These are phyloP conservation scores for Lactarius hatsudake DNA, from an alignment of 768 basidiomycete genomes.

Conservation along the genomic window DNA sequence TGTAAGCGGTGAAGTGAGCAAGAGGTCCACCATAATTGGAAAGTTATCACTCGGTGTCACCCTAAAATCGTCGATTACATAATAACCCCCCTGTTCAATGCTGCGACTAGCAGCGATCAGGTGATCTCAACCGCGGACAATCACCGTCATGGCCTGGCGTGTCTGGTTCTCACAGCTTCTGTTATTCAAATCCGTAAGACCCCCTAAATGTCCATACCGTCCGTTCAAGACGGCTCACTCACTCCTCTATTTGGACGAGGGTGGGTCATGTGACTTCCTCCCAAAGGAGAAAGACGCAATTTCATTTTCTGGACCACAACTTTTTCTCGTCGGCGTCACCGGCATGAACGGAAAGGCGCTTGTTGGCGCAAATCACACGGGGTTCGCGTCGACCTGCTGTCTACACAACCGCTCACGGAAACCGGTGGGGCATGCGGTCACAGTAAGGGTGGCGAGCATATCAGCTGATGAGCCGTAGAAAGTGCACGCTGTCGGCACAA, in stretches of 20 bases:
- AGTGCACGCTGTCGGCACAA: not conserved
- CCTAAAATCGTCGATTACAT: constrained; percentile 3
- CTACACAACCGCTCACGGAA: not conserved
- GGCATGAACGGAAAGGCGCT: constrained; percentile 10
- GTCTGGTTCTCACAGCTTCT: not conserved
- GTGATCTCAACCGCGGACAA: not conserved
- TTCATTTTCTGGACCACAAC: not conserved
- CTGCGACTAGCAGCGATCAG: not conserved
- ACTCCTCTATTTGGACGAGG: not conserved
- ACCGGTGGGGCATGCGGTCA: not conserved
- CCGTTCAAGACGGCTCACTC: not conserved
- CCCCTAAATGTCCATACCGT: not conserved
- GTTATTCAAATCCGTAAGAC: constrained; percentile 1
- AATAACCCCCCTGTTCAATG: not conserved
- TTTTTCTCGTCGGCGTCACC: constrained; percentile 15
- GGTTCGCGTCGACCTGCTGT: not conserved
- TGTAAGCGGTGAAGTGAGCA: constrained; percentile 14
- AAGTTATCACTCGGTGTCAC: constrained; percentile 3
- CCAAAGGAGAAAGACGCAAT: constrained; percentile 24
- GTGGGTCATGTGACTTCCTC: constrained; percentile 13
- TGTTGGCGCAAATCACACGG: not conserved
- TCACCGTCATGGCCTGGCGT: not conserved
- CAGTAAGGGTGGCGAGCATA: constrained; percentile 1
- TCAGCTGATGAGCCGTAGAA: not conserved
- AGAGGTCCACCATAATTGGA: constrained; percentile 7